phyloP scores from a whole-genome alignment of 116 monocot genomes.

The Thalassia testudinum region DNA sequence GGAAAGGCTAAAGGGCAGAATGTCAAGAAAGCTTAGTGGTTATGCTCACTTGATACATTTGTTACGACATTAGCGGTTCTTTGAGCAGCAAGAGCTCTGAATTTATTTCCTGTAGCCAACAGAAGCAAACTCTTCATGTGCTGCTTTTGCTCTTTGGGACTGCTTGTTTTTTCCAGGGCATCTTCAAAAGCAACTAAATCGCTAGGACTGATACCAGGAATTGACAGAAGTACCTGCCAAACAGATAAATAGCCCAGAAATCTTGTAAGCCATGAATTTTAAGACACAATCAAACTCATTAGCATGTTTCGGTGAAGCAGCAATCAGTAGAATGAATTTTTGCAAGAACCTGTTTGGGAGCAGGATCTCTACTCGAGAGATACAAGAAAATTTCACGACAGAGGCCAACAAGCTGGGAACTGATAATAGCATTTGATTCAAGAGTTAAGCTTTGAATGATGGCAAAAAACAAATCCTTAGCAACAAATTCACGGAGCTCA shows the following conservation, averaged over 20 bases:
- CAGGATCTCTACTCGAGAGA: conserved; percentile 57
- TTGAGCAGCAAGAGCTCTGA: conserved; percentile 75
- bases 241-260: conserved; percentile 3
- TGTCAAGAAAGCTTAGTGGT: not conserved
- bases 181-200: conserved; percentile 89
- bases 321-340: not conserved
- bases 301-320: not conserved
- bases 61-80: conserved; percentile 63
- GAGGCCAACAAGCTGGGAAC: conserved; percentile 76
- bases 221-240: conserved; percentile 57
- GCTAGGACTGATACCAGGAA: conserved; percentile 46
- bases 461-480: conserved; percentile 66
- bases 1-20: too few relatives aligned
- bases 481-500: conserved; percentile 74
- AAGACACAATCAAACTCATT: not conserved
- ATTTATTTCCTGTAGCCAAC: conserved; percentile 64
- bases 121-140: conserved; percentile 70
- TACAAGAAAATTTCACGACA: conserved; percentile 88
- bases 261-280: not conserved
- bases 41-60: conserved; percentile 76
- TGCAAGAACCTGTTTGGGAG: conserved; percentile 74
- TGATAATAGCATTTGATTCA: conserved; percentile 75
- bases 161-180: conserved; percentile 67
- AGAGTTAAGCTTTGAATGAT: conserved; percentile 58
- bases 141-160: conserved; percentile 86